A percentile compares a stretch with the other conserved stretches of the same genome.
Evolutionary conservation across 768 basidiomycete genomes (phyloP).

Genomic region (Mycena venus): DNA sequence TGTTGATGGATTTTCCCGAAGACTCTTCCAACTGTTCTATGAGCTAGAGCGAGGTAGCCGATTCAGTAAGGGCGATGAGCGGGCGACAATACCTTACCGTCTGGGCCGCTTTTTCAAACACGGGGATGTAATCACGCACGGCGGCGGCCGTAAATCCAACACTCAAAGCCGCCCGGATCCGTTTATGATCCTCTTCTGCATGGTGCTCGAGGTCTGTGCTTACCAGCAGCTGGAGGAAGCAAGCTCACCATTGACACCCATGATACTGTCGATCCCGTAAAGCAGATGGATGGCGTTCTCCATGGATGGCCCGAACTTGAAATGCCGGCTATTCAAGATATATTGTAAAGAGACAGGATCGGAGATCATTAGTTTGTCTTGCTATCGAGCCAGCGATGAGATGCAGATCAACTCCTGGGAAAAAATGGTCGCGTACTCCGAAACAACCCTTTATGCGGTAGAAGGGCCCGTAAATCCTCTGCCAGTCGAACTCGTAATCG

Average conservation of each 20-base stretch:
- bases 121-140: no score
- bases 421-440: no score
- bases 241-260: background rate
- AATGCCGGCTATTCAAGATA: background rate
- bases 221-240: background rate
- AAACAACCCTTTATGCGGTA: no score
- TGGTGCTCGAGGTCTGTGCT: background rate
- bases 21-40: no score
- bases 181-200: background rate
- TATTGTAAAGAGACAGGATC: background rate
- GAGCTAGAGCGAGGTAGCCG: no score
- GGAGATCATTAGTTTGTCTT: conserved; percentile 12
- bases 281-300: background rate
- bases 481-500: no score
- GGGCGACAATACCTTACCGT: no score
- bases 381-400: background rate
- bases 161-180: conserved; percentile 1
- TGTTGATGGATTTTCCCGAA: no score
- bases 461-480: no score
- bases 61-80: no score
- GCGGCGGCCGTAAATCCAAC: background rate
- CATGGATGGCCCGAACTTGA: background rate
- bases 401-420: no score
- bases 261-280: background rate
- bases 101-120: no score